Evolutionary conservation across 805 yeast genomes (phyloP).

Genomic region (Teunomyces gatunensis): DNA sequence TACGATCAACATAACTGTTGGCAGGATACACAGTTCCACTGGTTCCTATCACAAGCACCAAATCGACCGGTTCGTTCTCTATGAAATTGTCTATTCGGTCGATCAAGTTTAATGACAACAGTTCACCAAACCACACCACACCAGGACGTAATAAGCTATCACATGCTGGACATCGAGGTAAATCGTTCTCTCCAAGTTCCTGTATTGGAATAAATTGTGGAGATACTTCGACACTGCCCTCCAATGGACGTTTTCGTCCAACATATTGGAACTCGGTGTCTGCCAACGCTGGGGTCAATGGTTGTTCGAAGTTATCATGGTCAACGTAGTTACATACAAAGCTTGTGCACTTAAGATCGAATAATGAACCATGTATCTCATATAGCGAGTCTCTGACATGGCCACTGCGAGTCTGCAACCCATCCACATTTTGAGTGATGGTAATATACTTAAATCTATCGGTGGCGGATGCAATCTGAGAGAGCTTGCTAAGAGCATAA

Average conservation of each 20-base stretch:
- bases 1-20: slow-evolving; percentile 82
- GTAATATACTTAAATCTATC: slow-evolving; percentile 47
- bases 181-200: slow-evolving; percentile 45
- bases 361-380: slow-evolving; percentile 79
- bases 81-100: slow-evolving; percentile 72
- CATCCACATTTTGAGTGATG: slow-evolving; percentile 84
- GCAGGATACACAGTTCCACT: slow-evolving; percentile 90
- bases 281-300: slow-evolving; percentile 54
- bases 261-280: slow-evolving; percentile 37
- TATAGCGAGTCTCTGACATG: slow-evolving; percentile 53
- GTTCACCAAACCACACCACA: slow-evolving; percentile 95
- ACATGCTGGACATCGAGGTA: slow-evolving; percentile 81
- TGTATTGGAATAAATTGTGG: slow-evolving; percentile 50
- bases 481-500: slow-evolving; percentile 60
- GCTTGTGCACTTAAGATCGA: slow-evolving; percentile 70
- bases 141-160: slow-evolving; percentile 74
- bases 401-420: slow-evolving; percentile 63
- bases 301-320: slow-evolving; percentile 50
- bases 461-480: slow-evolving; percentile 27
- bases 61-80: slow-evolving; percentile 54
- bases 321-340: slow-evolving; percentile 67
- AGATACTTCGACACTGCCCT: slow-evolving; percentile 18
- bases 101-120: slow-evolving; percentile 62
- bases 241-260: slow-evolving; percentile 10
- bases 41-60: slow-evolving; percentile 81